phyloP scores from a whole-genome alignment of 305 asterid species.

The Fraxinus baroniana region DNA sequence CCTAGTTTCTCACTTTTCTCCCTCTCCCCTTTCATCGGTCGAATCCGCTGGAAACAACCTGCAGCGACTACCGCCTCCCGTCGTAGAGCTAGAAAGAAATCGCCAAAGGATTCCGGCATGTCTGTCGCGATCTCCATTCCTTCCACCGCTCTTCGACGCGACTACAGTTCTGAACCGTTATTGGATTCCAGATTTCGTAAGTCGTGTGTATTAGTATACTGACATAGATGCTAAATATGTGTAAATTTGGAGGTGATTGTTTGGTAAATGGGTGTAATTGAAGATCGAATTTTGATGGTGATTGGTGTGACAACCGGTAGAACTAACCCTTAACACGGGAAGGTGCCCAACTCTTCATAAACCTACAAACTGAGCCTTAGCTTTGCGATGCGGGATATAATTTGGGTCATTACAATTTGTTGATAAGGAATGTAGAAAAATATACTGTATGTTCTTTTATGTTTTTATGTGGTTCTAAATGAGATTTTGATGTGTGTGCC shows the following conservation, averaged over 20 bases:
- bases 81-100: conserved; percentile 29
- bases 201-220: conserved; percentile 17
- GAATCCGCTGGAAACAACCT: conserved; percentile 37
- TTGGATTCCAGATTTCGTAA: conserved; percentile 66
- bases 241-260: background rate
- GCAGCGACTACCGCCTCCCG: conserved; percentile 27
- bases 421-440: background rate
- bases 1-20: conserved; percentile 35
- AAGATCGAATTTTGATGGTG: conserved; percentile 4
- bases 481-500: conserved; percentile 6
- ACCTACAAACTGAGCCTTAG: background rate
- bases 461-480: conserved; percentile 6
- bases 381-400: background rate
- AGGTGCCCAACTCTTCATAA: background rate
- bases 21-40: conserved; percentile 31
- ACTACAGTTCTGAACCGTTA: conserved; percentile 51
- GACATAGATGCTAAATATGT: background rate
- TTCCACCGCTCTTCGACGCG: conserved; percentile 43
- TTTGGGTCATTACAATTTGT: background rate
- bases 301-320: background rate
- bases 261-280: background rate
- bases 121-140: conserved; percentile 47
- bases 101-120: conserved; percentile 43
- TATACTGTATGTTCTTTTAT: background rate
- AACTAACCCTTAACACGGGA: background rate